Evolutionary conservation across 208 protist genomes (phyloP).

Genomic region (Zelonia costaricensis): DNA sequence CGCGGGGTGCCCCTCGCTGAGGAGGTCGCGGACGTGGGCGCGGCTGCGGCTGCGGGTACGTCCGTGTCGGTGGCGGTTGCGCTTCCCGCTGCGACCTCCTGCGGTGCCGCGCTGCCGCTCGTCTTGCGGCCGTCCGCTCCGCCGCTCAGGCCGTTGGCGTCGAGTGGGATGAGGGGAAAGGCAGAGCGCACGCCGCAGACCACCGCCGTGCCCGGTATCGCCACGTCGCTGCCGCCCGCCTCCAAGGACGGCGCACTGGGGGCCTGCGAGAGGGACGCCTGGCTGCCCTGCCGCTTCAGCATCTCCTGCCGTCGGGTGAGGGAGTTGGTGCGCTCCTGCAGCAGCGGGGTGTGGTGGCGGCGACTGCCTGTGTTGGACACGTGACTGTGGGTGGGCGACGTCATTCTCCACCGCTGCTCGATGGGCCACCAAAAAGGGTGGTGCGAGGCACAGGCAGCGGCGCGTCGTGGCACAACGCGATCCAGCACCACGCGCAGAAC

Average conservation of each 20-base stretch:
- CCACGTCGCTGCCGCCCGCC: background rate
- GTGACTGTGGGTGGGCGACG: slow-evolving; percentile 8
- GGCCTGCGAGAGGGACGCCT: background rate
- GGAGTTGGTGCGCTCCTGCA: slow-evolving; percentile 18
- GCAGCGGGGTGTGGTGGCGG: slow-evolving; percentile 22
- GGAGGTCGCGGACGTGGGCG: background rate
- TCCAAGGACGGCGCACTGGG: background rate
- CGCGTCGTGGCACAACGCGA: no score
- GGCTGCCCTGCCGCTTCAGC: slow-evolving; percentile 2
- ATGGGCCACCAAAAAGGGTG: no score
- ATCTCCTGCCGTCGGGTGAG: slow-evolving; percentile 21
- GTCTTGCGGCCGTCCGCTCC: no score
- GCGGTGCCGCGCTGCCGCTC: no score
- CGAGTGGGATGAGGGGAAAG: slow-evolving; percentile 14
- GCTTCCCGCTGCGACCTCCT: slow-evolving; percentile 1
- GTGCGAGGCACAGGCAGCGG: background rate
- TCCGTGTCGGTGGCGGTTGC: no score
- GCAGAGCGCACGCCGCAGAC: slow-evolving; percentile 18
- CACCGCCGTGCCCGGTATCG: background rate
- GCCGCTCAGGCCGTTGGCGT: no score
- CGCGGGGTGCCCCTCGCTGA: background rate
- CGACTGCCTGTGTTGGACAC: slow-evolving; percentile 3
- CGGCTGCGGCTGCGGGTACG: no score
- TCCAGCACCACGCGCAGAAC: no score
- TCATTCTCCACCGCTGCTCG: slow-evolving; percentile 1